Conservation (phyloP, 1,284 basidiomycete genomes). For the Rhodotorula glutinis region DNA sequence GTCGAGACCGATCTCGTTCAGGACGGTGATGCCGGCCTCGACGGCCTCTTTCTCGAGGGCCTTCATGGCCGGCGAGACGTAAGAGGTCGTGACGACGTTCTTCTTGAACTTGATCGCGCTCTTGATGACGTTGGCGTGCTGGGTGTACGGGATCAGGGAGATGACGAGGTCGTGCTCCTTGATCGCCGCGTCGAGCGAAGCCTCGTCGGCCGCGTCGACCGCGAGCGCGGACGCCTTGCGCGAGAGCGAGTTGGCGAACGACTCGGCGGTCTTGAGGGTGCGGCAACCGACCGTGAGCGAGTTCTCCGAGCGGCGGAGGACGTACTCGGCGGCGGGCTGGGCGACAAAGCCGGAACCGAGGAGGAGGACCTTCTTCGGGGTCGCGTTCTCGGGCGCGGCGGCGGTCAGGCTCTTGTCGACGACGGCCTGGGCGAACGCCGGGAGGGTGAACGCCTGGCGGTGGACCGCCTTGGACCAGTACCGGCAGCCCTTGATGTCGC, state of each 20-base stretch:
- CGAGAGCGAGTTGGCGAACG: constrained; percentile 66
- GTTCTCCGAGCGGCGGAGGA: constrained; percentile 78
- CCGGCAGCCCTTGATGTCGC: constrained; percentile 61
- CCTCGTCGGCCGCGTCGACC: constrained; percentile 73
- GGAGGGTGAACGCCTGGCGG: constrained; percentile 78
- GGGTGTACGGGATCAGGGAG: constrained; percentile 92
- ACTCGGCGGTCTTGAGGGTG: constrained; percentile 70
- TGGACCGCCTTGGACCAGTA: constrained; percentile 90
- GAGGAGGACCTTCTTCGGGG: constrained; percentile 72
- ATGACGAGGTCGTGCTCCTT: constrained; percentile 89
- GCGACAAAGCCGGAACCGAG: constrained; percentile 96
- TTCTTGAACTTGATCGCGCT: constrained; percentile 93
- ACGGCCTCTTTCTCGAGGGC: constrained; percentile 79
- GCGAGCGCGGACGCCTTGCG: constrained; percentile 66
- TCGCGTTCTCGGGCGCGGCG: constrained; percentile 26
- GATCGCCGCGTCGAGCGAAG: constrained; percentile 73
- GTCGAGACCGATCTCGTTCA: constrained; percentile 98
- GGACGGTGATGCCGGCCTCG: constrained; percentile 85
- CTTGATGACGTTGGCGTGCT: constrained; percentile 87
- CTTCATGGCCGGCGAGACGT: constrained; percentile 84
- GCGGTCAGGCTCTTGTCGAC: constrained; percentile 60
- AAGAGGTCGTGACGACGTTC: constrained; percentile 94
- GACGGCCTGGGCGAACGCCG: constrained; percentile 74
- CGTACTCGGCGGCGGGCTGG: constrained; percentile 87
- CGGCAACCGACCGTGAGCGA: constrained; percentile 86